Conservation (phyloP, 2,329 filamentous ascomycete genomes). For the Dothistroma pini region DNA sequence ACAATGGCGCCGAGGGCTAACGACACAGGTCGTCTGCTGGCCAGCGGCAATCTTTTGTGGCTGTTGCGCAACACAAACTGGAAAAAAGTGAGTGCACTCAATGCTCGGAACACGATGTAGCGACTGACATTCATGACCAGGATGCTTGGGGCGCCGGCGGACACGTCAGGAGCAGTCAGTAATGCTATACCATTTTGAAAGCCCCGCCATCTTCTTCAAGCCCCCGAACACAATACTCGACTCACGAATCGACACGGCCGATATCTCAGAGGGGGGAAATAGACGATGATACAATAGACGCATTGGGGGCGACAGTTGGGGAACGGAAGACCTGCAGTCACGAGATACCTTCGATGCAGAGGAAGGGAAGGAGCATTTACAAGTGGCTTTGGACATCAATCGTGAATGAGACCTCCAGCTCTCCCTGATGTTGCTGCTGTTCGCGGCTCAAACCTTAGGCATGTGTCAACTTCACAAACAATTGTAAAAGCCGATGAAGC, state of each 20-base stretch:
- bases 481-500: background rate
- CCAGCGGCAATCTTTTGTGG: conserved; percentile 38
- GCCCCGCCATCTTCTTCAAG: background rate
- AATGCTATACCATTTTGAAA: conserved; percentile 35
- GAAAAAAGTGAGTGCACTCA: conserved; percentile 28
- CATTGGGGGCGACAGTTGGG: background rate
- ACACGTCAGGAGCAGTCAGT: conserved; percentile 30
- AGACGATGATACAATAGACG: background rate
- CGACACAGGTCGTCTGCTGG: conserved; percentile 35
- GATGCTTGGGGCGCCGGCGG: conserved; percentile 34
- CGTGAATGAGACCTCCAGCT: background rate
- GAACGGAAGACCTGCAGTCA: background rate
- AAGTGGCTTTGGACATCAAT: background rate
- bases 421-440: background rate
- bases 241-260: background rate
- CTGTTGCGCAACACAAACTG: conserved; percentile 37
- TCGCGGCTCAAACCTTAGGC: background rate
- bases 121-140: conserved; percentile 14
- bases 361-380: background rate
- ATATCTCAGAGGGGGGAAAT: background rate
- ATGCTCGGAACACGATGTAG: background rate
- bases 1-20: background rate
- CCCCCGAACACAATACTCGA: background rate
- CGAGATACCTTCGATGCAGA: background rate
- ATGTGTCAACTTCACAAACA: background rate